Percentiles rank a stretch among this genome's conserved stretches.
Conservation (phyloP, 2,329 filamentous ascomycete genomes). For the Xylaria sp. region DNA sequence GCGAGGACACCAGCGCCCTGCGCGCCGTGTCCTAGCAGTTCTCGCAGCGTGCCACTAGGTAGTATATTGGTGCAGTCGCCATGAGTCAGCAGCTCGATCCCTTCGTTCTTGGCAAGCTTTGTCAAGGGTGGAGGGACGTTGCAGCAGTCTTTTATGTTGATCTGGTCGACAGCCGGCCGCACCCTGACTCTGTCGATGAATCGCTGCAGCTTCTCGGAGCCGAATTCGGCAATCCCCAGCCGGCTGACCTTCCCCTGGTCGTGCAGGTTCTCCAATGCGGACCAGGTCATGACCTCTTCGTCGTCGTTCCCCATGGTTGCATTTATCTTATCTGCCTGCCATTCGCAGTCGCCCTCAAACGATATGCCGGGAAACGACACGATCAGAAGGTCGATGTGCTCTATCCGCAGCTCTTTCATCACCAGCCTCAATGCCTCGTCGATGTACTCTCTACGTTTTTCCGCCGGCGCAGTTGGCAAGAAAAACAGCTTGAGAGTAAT, state of each 20-base stretch:
- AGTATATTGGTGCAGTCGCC: constrained; percentile 94
- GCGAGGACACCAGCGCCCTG: constrained; percentile 81
- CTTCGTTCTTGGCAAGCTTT: constrained; percentile 81
- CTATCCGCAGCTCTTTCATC: constrained; percentile 78
- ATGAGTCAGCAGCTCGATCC: constrained; percentile 91
- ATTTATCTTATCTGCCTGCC: constrained; percentile 73
- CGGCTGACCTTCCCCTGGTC: constrained; percentile 75
- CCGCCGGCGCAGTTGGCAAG: constrained; percentile 75
- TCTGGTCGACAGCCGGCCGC: constrained; percentile 88
- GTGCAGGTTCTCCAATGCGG: constrained; percentile 78
- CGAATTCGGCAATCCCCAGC: constrained; percentile 92
- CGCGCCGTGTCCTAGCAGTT: constrained; percentile 79
- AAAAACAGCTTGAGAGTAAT: constrained; percentile 97
- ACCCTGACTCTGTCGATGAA: constrained; percentile 79
- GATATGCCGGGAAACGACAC: constrained; percentile 93
- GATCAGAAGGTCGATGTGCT: constrained; percentile 86
- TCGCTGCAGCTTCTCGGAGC: constrained; percentile 80
- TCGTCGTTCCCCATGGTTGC: constrained; percentile 72
- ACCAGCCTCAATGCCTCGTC: constrained; percentile 84
- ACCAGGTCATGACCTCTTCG: constrained; percentile 75
- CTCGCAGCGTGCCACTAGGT: constrained; percentile 83
- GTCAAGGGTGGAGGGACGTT: constrained; percentile 91
- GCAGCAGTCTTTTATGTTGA: constrained; percentile 96
- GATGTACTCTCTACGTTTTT: constrained; percentile 75
- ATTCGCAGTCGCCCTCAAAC: constrained; percentile 93